phyloP scores from a whole-genome alignment of 176 grass and related monocot genomes.

The Tillandsia leiboldiana region DNA sequence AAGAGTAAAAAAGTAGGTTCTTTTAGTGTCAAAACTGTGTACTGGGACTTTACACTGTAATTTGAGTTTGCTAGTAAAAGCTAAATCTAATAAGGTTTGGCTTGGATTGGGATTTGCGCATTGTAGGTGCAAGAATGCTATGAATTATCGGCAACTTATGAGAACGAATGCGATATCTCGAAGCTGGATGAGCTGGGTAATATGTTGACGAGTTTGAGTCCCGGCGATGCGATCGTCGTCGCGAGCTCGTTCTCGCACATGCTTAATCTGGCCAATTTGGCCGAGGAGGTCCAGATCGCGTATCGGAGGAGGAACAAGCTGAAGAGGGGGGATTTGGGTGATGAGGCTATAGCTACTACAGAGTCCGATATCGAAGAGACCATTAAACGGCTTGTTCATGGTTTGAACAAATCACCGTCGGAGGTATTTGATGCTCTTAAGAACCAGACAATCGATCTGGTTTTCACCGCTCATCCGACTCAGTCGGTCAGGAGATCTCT shows the following conservation, averaged over 20 bases:
- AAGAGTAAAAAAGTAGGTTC: background rate
- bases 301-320: slow-evolving; percentile 82
- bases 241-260: slow-evolving; percentile 96
- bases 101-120: background rate
- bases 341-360: slow-evolving; percentile 72
- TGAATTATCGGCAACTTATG: slow-evolving; percentile 89
- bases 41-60: background rate
- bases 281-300: slow-evolving; percentile 96
- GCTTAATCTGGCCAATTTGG: slow-evolving; percentile 96
- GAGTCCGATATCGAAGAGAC: slow-evolving; percentile 99
- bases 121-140: slow-evolving; percentile 93
- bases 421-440: slow-evolving; percentile 95
- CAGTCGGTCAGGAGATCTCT: slow-evolving; percentile 86
- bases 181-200: slow-evolving; percentile 75
- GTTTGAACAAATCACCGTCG: slow-evolving; percentile 65
- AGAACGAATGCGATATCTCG: slow-evolving; percentile 45
- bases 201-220: slow-evolving; percentile 54
- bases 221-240: slow-evolving; percentile 64
- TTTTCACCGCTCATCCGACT: slow-evolving; percentile 93
- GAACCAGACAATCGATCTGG: slow-evolving; percentile 94
- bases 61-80: background rate
- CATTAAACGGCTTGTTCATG: slow-evolving; percentile 57
- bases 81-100: background rate
- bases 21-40: background rate
- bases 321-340: slow-evolving; percentile 64